A percentile compares a stretch with the other conserved stretches of the same genome.
Evolutionary conservation across 1,139 yeast genomes (phyloP).

Genomic region (Sugiyamaella xylanicola): DNA sequence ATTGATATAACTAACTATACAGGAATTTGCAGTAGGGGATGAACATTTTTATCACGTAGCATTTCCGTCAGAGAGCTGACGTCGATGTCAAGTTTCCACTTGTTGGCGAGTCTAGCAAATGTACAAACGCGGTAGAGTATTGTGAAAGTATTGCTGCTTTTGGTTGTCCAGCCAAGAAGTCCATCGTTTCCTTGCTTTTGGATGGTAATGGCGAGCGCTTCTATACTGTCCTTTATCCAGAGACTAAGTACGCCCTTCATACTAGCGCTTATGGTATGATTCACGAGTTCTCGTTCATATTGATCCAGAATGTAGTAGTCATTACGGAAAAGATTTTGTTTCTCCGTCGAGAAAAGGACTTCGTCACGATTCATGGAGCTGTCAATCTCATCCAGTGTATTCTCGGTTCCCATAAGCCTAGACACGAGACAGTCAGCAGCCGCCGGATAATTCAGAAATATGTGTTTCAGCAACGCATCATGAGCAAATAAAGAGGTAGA

Average conservation of each 20-base stretch:
- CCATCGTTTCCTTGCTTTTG: slow-evolving; percentile 37
- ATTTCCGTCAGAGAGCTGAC: background rate
- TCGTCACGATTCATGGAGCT: slow-evolving; percentile 31
- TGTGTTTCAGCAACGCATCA: slow-evolving; percentile 23
- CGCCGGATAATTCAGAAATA: background rate
- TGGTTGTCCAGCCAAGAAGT: slow-evolving; percentile 45
- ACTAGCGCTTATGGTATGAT: too few relatives aligned
- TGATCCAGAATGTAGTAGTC: slow-evolving; percentile 28
- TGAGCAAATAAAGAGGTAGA: slow-evolving; percentile 42
- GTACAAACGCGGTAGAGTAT: slow-evolving; percentile 21
- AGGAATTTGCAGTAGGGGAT: slow-evolving; percentile 5
- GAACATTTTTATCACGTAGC: slow-evolving; percentile 10
- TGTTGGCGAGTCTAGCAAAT: slow-evolving; percentile 7
- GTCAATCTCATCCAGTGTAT: slow-evolving; percentile 25
- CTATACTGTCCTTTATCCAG: slow-evolving; percentile 25
- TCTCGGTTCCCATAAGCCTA: background rate
- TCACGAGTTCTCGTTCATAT: too few relatives aligned
- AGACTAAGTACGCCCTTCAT: too few relatives aligned
- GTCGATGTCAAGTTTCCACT: background rate
- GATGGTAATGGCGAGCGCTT: slow-evolving; percentile 22
- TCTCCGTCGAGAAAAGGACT: slow-evolving; percentile 53
- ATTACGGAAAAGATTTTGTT: slow-evolving; percentile 53
- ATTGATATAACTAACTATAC: background rate
- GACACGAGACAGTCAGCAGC: background rate
- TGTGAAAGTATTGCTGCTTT: slow-evolving; percentile 27